phyloP scores from a whole-genome alignment of 225 moss, liverwort and hornwort genomes.

The Neckera pumila region DNA sequence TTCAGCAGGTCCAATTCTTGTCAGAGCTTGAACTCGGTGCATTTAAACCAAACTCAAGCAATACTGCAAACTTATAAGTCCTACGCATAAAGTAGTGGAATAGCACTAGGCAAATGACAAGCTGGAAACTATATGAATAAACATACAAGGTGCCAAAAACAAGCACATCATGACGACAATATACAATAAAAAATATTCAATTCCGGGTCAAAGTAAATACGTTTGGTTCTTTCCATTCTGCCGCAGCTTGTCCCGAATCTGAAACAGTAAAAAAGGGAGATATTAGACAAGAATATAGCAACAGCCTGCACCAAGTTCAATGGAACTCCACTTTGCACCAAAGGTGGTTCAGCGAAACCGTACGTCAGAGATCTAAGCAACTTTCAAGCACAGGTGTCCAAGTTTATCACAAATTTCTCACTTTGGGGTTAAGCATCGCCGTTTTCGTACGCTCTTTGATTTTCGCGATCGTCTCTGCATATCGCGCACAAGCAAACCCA shows the following conservation, averaged over 20 bases:
- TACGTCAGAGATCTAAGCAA: not conserved
- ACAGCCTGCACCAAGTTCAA: not conserved
- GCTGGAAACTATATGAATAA: not conserved
- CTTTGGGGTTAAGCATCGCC: slow-evolving; percentile 72
- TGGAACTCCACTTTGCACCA: not conserved
- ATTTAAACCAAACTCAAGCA: not conserved
- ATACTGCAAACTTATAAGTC: not conserved
- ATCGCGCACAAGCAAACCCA: not conserved
- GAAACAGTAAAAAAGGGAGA: not conserved
- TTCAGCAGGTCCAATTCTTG: not conserved
- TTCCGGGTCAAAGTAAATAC: not conserved
- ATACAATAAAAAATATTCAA: not conserved
- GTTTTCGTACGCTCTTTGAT: slow-evolving; percentile 63
- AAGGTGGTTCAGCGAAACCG: not conserved
- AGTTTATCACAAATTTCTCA: slow-evolving; percentile 9
- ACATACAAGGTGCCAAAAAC: not conserved
- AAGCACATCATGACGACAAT: not conserved
- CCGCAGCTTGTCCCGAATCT: slow-evolving; percentile 42
- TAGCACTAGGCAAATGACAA: not conserved
- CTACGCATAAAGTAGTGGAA: not conserved
- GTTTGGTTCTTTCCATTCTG: slow-evolving; percentile 27
- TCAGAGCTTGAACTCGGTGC: not conserved
- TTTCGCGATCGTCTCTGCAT: slow-evolving; percentile 75
- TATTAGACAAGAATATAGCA: not conserved
- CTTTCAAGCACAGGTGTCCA: not conserved